phyloP scores from a whole-genome alignment of 352 stramenopile species.

The Aphanomyces euteiches region DNA sequence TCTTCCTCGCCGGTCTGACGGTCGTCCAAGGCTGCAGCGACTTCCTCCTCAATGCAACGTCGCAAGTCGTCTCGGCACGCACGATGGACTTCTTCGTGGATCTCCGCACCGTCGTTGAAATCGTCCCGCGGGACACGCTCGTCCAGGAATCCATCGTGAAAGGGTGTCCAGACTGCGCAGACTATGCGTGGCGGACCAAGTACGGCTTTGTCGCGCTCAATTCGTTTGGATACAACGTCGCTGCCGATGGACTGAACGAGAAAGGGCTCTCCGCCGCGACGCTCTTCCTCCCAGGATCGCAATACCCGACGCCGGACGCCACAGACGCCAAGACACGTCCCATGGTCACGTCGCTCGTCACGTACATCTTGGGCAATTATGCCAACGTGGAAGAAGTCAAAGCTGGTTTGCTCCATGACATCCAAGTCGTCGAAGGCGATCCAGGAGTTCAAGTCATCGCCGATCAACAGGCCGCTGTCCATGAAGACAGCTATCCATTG shows the following conservation, averaged over 20 bases:
- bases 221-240: constrained; percentile 52
- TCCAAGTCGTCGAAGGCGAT: constrained; percentile 59
- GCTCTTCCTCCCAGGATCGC: constrained; percentile 45
- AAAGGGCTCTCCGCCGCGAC: constrained; percentile 47
- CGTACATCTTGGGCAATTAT: constrained; percentile 73
- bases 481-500: constrained; percentile 42
- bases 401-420: constrained; percentile 34
- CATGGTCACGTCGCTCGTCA: constrained; percentile 58
- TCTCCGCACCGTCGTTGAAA: constrained; percentile 43
- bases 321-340: constrained; percentile 33
- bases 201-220: constrained; percentile 54
- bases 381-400: constrained; percentile 57
- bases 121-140: constrained; percentile 45
- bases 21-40: constrained; percentile 44
- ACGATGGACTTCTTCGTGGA: constrained; percentile 61
- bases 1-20: not conserved
- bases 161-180: constrained; percentile 41
- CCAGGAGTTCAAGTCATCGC: constrained; percentile 35
- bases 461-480: constrained; percentile 32
- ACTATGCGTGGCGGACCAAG: constrained; percentile 44
- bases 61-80: constrained; percentile 43
- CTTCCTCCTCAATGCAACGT: constrained; percentile 47
- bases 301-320: constrained; percentile 45
- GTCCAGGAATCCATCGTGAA: constrained; percentile 47
- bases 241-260: constrained; percentile 54